These are phyloP conservation scores for Xylaria digitata DNA, from an alignment of 2,329 filamentous ascomycete genomes.

Conservation along the genomic window DNA sequence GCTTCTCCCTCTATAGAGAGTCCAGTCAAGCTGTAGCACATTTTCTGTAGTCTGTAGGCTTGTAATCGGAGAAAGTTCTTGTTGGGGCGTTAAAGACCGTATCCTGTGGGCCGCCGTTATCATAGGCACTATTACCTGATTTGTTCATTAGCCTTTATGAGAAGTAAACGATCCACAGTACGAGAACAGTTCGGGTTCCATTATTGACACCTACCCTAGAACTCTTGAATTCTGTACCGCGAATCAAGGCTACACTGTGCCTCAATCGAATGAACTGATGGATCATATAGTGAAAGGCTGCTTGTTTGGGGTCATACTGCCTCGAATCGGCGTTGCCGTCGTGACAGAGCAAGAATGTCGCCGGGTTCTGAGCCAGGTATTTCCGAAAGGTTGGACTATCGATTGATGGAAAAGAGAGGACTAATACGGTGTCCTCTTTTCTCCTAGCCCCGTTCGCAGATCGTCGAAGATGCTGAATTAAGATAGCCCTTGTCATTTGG, in stretches of 20 bases:
- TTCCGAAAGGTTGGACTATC: constrained; percentile 61
- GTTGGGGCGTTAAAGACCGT: background rate
- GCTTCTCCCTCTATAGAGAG: constrained; percentile 28
- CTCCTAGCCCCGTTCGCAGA: background rate
- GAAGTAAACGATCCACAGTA: background rate
- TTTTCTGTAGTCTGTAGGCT: background rate
- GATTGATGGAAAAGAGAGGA: constrained; percentile 57
- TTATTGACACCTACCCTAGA: constrained; percentile 35
- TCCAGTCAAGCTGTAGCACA: constrained; percentile 7
- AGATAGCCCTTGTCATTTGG: constrained; percentile 68
- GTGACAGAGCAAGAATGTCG: constrained; percentile 77
- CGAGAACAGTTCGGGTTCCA: background rate
- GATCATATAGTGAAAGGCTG: constrained; percentile 35
- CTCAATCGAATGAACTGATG: constrained; percentile 32
- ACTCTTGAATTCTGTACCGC: constrained; percentile 35
- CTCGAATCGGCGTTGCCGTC: constrained; percentile 60
- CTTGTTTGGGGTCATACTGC: background rate
- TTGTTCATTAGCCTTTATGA: constrained; percentile 7
- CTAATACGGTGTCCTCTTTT: constrained; percentile 53
- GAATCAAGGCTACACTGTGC: constrained; percentile 35
- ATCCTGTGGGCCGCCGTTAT: constrained; percentile 22
- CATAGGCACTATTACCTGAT: constrained; percentile 32
- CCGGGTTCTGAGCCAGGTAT: constrained; percentile 65
- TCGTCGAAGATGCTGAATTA: constrained; percentile 70
- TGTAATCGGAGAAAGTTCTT: background rate